A percentile compares a stretch with the other conserved stretches of the same genome.
These are phyloP conservation scores for Tubosaeta sp. DNA, from an alignment of 768 basidiomycete species.

Conservation along the genomic window DNA sequence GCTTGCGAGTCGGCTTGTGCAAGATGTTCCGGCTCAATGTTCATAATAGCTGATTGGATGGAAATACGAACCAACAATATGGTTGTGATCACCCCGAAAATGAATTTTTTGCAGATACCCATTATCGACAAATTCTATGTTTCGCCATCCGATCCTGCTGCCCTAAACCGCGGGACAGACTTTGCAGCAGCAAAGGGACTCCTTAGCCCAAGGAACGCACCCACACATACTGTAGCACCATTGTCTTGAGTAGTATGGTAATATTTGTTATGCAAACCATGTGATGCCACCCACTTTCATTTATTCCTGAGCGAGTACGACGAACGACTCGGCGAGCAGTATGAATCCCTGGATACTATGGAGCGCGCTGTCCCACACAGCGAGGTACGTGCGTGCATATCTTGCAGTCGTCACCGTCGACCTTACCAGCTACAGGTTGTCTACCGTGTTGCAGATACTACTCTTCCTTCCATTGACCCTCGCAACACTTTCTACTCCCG, in stretches of 20 bases:
- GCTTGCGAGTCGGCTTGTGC: constrained; percentile 2
- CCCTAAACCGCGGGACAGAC: constrained; percentile 63
- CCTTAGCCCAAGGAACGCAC: constrained; percentile 53
- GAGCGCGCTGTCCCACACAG: constrained; percentile 61
- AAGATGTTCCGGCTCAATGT: background rate
- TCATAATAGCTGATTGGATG: constrained; percentile 84
- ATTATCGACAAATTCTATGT: constrained; percentile 93
- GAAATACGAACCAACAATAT: constrained; percentile 96
- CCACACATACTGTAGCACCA: constrained; percentile 14
- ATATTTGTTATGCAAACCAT: background rate
- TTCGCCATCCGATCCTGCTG: constrained; percentile 76
- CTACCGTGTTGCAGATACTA: constrained; percentile 75
- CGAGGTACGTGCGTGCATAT: constrained; percentile 39
- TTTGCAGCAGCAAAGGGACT: constrained; percentile 90
- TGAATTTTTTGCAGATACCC: constrained; percentile 91
- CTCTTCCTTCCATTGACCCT: constrained; percentile 82
- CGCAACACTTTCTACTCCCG: constrained; percentile 73
- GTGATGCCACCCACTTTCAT: background rate
- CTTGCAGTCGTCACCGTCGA: background rate
- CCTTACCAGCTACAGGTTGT: constrained; percentile 44
- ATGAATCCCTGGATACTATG: constrained; percentile 63
- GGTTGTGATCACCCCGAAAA: constrained; percentile 92
- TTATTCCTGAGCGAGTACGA: background rate
- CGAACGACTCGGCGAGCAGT: background rate
- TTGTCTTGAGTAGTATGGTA: constrained; percentile 8